These are phyloP conservation scores for Hemileccinum rubropunctum DNA, from an alignment of 768 basidiomycete genomes.

Conservation along the genomic window DNA sequence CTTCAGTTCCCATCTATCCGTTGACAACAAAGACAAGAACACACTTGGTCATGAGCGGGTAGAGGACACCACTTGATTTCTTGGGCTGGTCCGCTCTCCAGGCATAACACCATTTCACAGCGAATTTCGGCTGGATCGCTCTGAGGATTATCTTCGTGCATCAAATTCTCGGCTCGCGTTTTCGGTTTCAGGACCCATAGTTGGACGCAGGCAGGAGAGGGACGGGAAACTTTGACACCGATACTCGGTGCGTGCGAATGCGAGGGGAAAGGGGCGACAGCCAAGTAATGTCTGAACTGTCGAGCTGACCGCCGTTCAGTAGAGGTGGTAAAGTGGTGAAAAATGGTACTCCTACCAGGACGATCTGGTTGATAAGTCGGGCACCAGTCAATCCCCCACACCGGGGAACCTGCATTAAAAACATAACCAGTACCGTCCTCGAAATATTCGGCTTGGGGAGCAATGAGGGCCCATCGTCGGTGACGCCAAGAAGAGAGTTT, in stretches of 20 bases:
- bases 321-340: background rate
- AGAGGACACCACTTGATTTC: conserved; percentile 93
- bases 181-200: conserved; percentile 66
- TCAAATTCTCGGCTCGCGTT: conserved; percentile 5
- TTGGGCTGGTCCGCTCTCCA: conserved; percentile 76
- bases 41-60: conserved; percentile 66
- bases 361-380: conserved; percentile 66
- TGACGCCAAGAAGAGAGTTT: conserved; percentile 32
- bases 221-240: conserved; percentile 55
- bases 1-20: background rate
- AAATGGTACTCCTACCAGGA: conserved; percentile 37
- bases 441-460: conserved; percentile 53
- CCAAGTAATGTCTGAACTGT: conserved; percentile 73
- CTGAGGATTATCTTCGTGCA: conserved; percentile 24
- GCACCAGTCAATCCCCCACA: conserved; percentile 95
- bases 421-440: conserved; percentile 61
- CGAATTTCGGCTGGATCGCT: conserved; percentile 38
- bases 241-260: conserved; percentile 61
- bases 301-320: conserved; percentile 38
- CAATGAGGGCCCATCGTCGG: background rate
- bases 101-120: conserved; percentile 84
- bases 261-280: conserved; percentile 73
- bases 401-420: conserved; percentile 85
- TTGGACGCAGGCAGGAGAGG: conserved; percentile 71
- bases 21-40: conserved; percentile 13